Evolutionary conservation across 768 basidiomycete species (phyloP), one percentile per base, ranked within the genome.

Genomic region (Postia placenta): DNA sequence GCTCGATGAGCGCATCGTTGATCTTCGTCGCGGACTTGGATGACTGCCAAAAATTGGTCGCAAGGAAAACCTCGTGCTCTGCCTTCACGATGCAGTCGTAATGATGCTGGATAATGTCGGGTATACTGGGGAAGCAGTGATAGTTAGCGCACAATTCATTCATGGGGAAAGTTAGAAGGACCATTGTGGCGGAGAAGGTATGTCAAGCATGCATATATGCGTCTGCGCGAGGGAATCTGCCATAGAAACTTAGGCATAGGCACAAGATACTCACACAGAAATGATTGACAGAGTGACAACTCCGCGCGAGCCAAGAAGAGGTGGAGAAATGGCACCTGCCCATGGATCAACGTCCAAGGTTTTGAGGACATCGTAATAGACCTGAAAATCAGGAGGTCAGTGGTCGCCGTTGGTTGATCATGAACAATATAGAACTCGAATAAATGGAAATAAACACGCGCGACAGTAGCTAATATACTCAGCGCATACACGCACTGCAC

Each of bases 61-160:
- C 81, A 12, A 87, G 67, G 54, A 87, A 70, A 14, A 86, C 74
- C 65, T 87, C 84, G 33, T 75, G 68, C 56, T 83, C 66, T 7
- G 84, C 83, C 25, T 71, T 67, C 20, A 80, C 72, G 45, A 87
- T 83, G 42, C 78, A 69, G 42, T 80, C 76, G 17, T 74, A 70
- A 65, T 84, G 82, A 57, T 87, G 85, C 45, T 75, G 72, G 73
- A 85, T 83, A 55, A 86, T 87, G 56, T 87, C 85, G 0, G 85
- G 82, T 39, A 85, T 81, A 37, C 74, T 79, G 51, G 6, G 50
- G 30, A 45, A 19, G 12, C 19, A 26, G 28, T 47, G 11, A 49
- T n/a, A n/a, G n/a, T n/a, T n/a, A n/a, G n/a, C n/a, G n/a, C n/a
- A n/a, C n/a, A n/a, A n/a, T n/a, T n/a, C n/a, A n/a, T n/a, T n/a